phyloP scores from a whole-genome alignment of 768 basidiomycete genomes.

The Leccinellum rugosiceps region DNA sequence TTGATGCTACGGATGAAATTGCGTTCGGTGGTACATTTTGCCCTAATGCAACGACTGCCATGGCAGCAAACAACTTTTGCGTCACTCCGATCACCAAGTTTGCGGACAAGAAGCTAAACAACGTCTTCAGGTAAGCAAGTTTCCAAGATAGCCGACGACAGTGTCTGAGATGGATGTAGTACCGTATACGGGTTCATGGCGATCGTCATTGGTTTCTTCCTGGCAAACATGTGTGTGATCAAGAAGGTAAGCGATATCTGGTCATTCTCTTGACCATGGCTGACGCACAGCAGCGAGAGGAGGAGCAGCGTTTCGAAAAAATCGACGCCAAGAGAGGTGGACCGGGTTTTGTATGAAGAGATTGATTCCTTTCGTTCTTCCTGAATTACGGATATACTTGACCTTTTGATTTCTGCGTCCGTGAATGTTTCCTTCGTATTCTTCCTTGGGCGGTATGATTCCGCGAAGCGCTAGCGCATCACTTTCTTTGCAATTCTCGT shows the following conservation, averaged over 20 bases:
- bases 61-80: constrained; percentile 54
- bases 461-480: constrained; percentile 2
- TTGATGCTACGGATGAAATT: constrained; percentile 56
- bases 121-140: constrained; percentile 70
- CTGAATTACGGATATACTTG: not conserved
- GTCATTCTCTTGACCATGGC: not conserved
- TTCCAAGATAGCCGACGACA: not conserved
- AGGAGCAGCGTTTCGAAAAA: constrained; percentile 81
- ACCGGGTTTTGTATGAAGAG: constrained; percentile 71
- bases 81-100: constrained; percentile 63
- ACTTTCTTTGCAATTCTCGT: not conserved
- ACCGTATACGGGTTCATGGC: constrained; percentile 83
- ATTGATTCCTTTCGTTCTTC: not conserved
- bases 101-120: constrained; percentile 72
- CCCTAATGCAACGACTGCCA: constrained; percentile 36
- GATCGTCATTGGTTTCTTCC: constrained; percentile 67
- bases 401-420: not conserved
- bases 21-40: constrained; percentile 66
- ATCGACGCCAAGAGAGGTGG: constrained; percentile 90
- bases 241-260: constrained; percentile 51
- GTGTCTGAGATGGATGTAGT: constrained; percentile 27
- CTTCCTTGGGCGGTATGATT: not conserved
- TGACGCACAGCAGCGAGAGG: constrained; percentile 54
- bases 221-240: constrained; percentile 84
- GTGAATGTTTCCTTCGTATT: not conserved